Conservation (phyloP, 2,329 filamentous ascomycete genomes). For the Remersonia thermophila region DNA sequence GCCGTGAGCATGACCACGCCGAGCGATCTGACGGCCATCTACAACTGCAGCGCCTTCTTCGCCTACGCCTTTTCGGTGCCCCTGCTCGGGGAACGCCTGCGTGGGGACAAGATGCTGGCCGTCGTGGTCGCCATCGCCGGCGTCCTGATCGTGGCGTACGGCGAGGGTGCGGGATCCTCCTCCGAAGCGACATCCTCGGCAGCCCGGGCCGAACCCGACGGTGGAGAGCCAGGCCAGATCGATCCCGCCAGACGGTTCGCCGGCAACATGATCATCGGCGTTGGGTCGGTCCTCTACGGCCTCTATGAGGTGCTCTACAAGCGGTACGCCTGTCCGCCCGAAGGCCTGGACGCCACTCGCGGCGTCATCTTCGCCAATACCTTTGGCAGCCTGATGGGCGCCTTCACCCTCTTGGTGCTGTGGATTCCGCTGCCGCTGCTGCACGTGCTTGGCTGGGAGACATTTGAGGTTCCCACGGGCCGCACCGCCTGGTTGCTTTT, state of each 20-base stretch:
- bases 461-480: conserved; percentile 68
- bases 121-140: conserved; percentile 79
- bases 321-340: conserved; percentile 80
- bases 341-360: conserved; percentile 71
- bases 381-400: conserved; percentile 76
- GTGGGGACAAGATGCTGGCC: conserved; percentile 72
- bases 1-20: conserved; percentile 89
- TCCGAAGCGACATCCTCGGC: conserved; percentile 30
- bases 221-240: conserved; percentile 4
- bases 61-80: conserved; percentile 95
- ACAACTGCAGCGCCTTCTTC: conserved; percentile 98
- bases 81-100: conserved; percentile 71
- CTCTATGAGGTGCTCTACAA: conserved; percentile 98
- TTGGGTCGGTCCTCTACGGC: conserved; percentile 85
- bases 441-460: conserved; percentile 66
- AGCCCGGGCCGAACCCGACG: conserved; percentile 7
- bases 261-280: conserved; percentile 84
- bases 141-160: conserved; percentile 91
- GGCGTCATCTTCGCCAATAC: conserved; percentile 93
- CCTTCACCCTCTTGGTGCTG: conserved; percentile 73
- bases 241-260: conserved; percentile 55
- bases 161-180: conserved; percentile 47
- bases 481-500: conserved; percentile 68
- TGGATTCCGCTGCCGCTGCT: conserved; percentile 87
- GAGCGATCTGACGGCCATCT: conserved; percentile 90